Evolutionary conservation across 495 filamentous ascomycete genomes (phyloP).

Genomic region (Aspergillus funiculosus): DNA sequence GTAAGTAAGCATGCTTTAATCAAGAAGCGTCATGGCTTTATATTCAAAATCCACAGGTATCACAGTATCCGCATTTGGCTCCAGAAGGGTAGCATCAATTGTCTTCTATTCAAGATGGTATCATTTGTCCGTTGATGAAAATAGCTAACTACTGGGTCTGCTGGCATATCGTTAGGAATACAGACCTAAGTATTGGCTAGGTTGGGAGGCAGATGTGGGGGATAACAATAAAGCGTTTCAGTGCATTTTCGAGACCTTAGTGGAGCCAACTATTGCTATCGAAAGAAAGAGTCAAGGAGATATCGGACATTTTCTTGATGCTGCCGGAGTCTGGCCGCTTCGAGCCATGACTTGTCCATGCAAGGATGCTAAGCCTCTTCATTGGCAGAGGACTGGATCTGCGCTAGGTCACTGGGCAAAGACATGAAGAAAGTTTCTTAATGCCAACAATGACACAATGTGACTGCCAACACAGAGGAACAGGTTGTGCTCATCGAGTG

Average conservation of each 20-base stretch:
- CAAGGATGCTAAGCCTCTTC: conserved; percentile 2
- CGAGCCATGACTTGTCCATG: conserved; percentile 2
- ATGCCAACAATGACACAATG: not conserved
- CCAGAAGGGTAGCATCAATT: not conserved
- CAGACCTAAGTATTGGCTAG: not conserved
- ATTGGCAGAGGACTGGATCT: not conserved
- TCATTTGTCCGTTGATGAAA: conserved; percentile 13
- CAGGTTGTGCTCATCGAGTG: not conserved
- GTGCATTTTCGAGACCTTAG: not conserved
- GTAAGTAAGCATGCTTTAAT: not conserved
- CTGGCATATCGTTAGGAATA: not conserved
- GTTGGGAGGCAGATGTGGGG: conserved; percentile 4
- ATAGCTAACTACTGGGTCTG: conserved; percentile 14
- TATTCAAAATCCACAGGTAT: not conserved
- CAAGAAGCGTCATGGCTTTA: conserved; percentile 8
- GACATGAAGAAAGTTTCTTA: not conserved
- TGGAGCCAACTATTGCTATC: not conserved
- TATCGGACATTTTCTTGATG: not conserved
- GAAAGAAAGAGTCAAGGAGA: not conserved
- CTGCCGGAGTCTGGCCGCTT: conserved; percentile 9
- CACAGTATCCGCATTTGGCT: conserved; percentile 1
- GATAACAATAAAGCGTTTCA: not conserved
- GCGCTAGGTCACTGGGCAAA: conserved; percentile 4
- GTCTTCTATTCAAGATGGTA: not conserved
- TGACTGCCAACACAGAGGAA: not conserved